Percentiles rank a stretch among this genome's conserved stretches.
phyloP scores from a whole-genome alignment of 1,284 basidiomycete species.

The Cutaneotrichosporon curvatum region DNA sequence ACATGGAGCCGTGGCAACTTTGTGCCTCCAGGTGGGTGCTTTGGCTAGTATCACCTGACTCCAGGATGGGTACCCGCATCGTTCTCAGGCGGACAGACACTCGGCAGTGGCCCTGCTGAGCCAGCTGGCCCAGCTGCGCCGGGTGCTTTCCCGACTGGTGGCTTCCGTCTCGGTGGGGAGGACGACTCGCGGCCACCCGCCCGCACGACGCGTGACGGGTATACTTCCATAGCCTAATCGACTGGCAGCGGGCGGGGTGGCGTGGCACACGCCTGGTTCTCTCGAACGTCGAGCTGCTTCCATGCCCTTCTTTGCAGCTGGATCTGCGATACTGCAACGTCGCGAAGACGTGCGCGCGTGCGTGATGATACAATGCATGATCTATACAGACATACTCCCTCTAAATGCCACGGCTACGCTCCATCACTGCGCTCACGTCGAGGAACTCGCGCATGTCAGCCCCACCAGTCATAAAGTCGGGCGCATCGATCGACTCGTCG shows the following conservation, averaged over 20 bases:
- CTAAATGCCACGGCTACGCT: conserved; percentile 40
- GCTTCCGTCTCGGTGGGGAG: conserved; percentile 31
- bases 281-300: too few species aligned
- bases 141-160: conserved; percentile 23
- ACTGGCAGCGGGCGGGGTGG: too few species aligned
- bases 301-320: too few species aligned
- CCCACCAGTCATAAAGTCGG: conserved; percentile 57
- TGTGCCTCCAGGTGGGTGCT: conserved; percentile 2
- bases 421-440: conserved; percentile 38
- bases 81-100: not conserved
- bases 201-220: conserved; percentile 23
- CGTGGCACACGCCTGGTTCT: too few species aligned
- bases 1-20: conserved; percentile 6
- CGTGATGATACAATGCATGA: conserved; percentile 22
- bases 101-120: not conserved
- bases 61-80: conserved; percentile 6
- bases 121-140: conserved; percentile 1
- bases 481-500: conserved; percentile 69
- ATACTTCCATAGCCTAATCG: conserved; percentile 29
- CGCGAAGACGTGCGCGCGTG: not conserved
- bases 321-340: too few species aligned
- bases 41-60: not conserved
- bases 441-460: conserved; percentile 29
- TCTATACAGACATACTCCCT: conserved; percentile 8
- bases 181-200: conserved; percentile 19